A percentile compares a stretch with the other conserved stretches of the same genome.
Evolutionary conservation across 441 rosid genomes (phyloP).

Genomic region (Raphanus hybrid): DNA sequence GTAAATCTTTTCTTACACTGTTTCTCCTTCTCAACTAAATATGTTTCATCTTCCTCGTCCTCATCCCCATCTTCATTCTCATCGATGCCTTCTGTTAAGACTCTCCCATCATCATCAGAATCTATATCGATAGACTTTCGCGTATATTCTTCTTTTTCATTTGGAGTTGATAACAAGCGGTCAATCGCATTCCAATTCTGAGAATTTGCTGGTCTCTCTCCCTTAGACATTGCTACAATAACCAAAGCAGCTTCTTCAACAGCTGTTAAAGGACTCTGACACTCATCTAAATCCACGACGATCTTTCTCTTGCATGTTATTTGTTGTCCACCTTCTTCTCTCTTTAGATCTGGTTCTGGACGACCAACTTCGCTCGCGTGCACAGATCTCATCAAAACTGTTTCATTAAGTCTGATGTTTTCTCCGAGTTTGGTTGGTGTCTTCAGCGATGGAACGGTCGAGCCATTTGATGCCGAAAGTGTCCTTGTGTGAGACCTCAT

Average conservation of each 20-base stretch:
- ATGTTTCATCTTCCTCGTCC: not conserved
- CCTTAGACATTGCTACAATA: constrained; percentile 30
- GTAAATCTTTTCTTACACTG: constrained; percentile 6
- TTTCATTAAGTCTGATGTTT: not conserved
- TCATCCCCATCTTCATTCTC: not conserved
- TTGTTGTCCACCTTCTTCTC: constrained; percentile 14
- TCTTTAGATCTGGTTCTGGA: constrained; percentile 8
- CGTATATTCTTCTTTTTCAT: constrained; percentile 7
- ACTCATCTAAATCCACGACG: constrained; percentile 2
- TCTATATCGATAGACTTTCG: not conserved
- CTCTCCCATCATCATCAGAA: constrained; percentile 9
- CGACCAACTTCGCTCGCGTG: constrained; percentile 14
- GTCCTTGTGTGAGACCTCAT: constrained; percentile 34
- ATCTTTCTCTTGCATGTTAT: not conserved
- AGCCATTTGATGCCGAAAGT: constrained; percentile 3
- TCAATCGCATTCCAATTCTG: not conserved
- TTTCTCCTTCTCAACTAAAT: not conserved
- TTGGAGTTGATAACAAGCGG: constrained; percentile 13
- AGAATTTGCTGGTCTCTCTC: not conserved
- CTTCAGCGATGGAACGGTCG: constrained; percentile 10
- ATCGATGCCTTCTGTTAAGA: not conserved
- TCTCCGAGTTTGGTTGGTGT: not conserved
- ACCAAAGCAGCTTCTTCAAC: constrained; percentile 13
- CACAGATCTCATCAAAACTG: constrained; percentile 28
- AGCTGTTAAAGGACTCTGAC: not conserved